These are phyloP conservation scores for Salvia hispanica DNA, from an alignment of 257 asterid genomes.

Conservation along the genomic window DNA sequence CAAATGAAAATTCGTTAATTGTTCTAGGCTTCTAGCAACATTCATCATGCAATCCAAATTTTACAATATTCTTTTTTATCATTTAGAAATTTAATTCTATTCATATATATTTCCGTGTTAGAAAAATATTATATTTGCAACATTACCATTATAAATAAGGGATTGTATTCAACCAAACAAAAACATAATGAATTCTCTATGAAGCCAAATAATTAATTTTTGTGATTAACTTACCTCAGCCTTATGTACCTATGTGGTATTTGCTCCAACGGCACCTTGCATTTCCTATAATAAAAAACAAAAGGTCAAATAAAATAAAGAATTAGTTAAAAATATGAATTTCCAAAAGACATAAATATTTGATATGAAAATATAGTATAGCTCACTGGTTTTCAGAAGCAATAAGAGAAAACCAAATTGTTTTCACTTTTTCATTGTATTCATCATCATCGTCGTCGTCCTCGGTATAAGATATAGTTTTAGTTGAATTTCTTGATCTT, in stretches of 20 bases:
- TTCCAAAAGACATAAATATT: too few relatives aligned
- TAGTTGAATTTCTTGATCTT: not conserved
- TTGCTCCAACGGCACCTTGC: constrained; percentile 21
- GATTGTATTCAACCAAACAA: not conserved
- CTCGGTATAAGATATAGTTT: not conserved
- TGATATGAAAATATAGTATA: not conserved
- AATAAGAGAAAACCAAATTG: constrained; percentile 28
- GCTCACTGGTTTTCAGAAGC: constrained; percentile 28
- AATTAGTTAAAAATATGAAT: not conserved
- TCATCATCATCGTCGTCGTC: not conserved
- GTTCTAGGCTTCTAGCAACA: too few relatives aligned
- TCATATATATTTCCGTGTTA: too few relatives aligned
- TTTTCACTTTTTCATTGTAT: not conserved
- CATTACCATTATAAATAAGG: too few relatives aligned
- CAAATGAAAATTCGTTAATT: too few relatives aligned
- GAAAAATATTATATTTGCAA: too few relatives aligned
- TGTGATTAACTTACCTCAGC: constrained; percentile 16
- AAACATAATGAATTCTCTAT: not conserved
- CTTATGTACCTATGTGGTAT: constrained; percentile 17
- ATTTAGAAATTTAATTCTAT: too few relatives aligned
- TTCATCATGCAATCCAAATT: too few relatives aligned
- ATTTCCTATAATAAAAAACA: constrained; percentile 13
- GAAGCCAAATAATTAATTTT: too few relatives aligned
- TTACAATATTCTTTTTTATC: too few relatives aligned
- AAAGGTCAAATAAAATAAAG: not conserved